phyloP scores from a whole-genome alignment of 768 basidiomycete species.

The Suillus ampliporus region DNA sequence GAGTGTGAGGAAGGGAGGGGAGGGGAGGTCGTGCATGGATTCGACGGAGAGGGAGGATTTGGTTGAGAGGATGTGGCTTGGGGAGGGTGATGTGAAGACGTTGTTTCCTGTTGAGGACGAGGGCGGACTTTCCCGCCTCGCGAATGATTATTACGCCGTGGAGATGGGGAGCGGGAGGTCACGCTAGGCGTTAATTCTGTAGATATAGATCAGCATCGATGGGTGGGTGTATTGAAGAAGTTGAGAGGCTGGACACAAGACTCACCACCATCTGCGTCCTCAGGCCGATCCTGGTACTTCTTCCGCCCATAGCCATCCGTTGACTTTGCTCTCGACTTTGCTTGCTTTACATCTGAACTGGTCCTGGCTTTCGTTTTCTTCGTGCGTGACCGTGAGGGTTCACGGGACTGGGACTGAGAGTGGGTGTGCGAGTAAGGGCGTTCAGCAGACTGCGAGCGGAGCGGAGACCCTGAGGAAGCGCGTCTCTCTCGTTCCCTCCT shows the following conservation, averaged over 20 bases:
- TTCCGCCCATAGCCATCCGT: constrained; percentile 14
- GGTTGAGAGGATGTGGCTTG: constrained; percentile 29
- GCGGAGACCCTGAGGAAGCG: neutral
- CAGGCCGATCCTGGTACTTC: constrained; percentile 10
- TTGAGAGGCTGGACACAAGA: neutral
- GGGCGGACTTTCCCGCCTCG: neutral
- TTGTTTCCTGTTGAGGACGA: constrained; percentile 5
- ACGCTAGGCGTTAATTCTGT: constrained; percentile 29
- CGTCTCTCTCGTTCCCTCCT: constrained; percentile 17
- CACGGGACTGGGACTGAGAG: constrained; percentile 15
- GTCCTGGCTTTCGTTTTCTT: constrained; percentile 15
- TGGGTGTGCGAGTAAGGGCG: constrained; percentile 10
- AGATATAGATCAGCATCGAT: constrained; percentile 14
- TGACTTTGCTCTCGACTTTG: constrained; percentile 29
- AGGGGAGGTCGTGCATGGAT: neutral
- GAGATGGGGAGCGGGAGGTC: constrained; percentile 26
- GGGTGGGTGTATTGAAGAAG: neutral
- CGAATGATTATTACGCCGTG: constrained; percentile 9
- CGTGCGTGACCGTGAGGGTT: constrained; percentile 16
- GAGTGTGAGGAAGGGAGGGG: constrained; percentile 31
- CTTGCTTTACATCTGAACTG: constrained; percentile 9
- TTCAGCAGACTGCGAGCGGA: constrained; percentile 14
- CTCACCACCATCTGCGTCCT: constrained; percentile 30
- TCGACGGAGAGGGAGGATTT: neutral
- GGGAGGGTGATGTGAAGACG: constrained; percentile 30